Evolutionary conservation across 2,329 filamentous ascomycete genomes (phyloP).

Genomic region (Sporothrix mexicana): DNA sequence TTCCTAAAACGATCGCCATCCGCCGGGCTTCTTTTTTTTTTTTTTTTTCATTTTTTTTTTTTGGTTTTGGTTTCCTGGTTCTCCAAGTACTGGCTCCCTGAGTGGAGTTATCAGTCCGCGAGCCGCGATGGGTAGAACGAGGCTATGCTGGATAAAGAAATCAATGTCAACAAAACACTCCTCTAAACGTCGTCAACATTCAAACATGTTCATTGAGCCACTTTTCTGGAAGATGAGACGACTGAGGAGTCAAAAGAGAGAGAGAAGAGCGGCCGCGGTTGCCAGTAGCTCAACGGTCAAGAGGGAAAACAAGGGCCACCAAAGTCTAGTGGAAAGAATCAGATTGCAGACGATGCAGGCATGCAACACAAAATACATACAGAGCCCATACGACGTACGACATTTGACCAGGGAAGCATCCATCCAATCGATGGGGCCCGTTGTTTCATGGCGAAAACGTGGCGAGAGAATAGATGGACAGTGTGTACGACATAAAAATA

Average conservation of each 20-base stretch:
- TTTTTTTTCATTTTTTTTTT: too few species aligned
- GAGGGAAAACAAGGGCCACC: not conserved
- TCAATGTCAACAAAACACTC: too few species aligned
- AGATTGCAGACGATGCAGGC: not conserved
- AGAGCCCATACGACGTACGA: not conserved
- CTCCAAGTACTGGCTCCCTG: too few species aligned
- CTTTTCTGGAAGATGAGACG: not conserved
- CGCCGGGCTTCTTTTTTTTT: not conserved
- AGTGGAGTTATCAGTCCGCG: not conserved
- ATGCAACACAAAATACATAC: not conserved
- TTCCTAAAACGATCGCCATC: not conserved
- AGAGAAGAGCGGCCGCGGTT: not conserved
- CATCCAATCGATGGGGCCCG: not conserved
- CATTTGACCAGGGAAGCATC: not conserved
- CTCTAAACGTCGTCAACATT: too few species aligned
- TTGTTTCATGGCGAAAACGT: not conserved
- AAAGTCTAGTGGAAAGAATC: not conserved
- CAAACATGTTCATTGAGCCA: not conserved
- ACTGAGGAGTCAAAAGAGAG: not conserved
- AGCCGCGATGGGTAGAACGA: not conserved
- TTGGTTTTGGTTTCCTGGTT: too few species aligned
- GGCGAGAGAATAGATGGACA: not conserved
- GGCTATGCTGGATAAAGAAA: not conserved
- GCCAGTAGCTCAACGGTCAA: not conserved
- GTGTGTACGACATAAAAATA: not conserved